Conservation (phyloP, 2,329 filamentous ascomycete genomes). For the Calonectria multiphialidica region DNA sequence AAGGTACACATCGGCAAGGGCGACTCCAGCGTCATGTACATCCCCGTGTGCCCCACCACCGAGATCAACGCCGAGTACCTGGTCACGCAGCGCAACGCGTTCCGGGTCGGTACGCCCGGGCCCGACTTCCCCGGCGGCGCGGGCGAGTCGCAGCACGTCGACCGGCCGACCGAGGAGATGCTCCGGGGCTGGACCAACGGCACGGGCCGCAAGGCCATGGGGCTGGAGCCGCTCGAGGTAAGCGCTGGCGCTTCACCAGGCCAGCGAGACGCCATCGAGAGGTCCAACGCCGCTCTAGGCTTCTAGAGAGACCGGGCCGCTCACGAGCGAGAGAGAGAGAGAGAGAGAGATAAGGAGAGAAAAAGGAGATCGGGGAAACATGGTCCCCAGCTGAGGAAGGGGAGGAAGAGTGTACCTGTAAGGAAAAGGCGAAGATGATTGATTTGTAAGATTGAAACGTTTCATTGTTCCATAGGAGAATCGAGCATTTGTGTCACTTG, state of each 20-base stretch:
- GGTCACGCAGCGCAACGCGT: conserved; percentile 76
- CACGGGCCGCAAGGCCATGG: conserved; percentile 57
- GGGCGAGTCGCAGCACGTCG: conserved; percentile 71
- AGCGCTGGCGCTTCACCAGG: conserved; percentile 46
- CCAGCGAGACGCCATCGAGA: conserved; percentile 50
- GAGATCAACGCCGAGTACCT: conserved; percentile 80
- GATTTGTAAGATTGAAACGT: conserved; percentile 2
- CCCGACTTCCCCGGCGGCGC: conserved; percentile 80
- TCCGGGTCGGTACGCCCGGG: conserved; percentile 74
- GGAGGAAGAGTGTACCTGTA: not conserved
- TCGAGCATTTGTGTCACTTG: not conserved
- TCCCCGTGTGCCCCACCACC: conserved; percentile 87
- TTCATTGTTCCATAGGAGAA: not conserved
- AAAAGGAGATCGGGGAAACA: not conserved
- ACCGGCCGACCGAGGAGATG: conserved; percentile 56
- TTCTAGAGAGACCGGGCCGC: conserved; percentile 43
- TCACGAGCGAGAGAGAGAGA: not conserved
- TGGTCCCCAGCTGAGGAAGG: no score
- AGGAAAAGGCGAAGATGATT: not conserved
- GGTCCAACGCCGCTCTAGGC: conserved; percentile 60
- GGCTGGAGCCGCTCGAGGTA: conserved; percentile 54
- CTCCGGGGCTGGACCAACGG: conserved; percentile 48
- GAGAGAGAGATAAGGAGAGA: not conserved
- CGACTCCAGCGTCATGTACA: conserved; percentile 90
- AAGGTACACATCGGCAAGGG: conserved; percentile 76